Evolutionary conservation across 1,284 basidiomycete genomes (phyloP), one percentile per base, ranked within the genome.

Genomic region (Ganoderma meredithae): DNA sequence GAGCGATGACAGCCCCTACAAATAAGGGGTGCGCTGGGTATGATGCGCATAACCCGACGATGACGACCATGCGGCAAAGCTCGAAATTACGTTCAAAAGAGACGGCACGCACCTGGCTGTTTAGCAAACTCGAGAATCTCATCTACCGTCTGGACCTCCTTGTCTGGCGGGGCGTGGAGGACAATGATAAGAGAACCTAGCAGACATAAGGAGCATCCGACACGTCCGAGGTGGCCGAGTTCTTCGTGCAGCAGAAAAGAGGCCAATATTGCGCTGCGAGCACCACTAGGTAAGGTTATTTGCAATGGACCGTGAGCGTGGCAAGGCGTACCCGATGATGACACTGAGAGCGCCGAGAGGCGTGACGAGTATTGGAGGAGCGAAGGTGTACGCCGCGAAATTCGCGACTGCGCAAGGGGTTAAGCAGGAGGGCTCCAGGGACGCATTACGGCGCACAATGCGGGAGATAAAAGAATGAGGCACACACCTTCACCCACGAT

Each of bases 321-420:
- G 31, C 3, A 19, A 41, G 47, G 82, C 92, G 70, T 74, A 96
- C 95, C 96, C 98, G 71, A 99, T 95, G 70, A 99, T 89, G n/a
- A 99, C 97, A 80, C 95, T 97, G 66, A 98, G 86, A 13, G 97
- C 97, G 67, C 97, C 97, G 15, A 99, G 84, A 6, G 97, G 97
- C 0, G 97, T 99, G 52, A 99, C 96, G 64, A 99, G 86, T 76
- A 99, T 98, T 72, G 97, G 96, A 66, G 97, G 97, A 0, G 97
- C 97, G 77, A 99, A 99, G 0, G 96, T 95, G 80, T 99, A 99
- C 4, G 98, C 98, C 8, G 97, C 96, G 82, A 99, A 99, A 83
- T 99, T 99, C 74, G 96, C 97, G 67, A 98, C 97, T 98, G 75
- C 13, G 52, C 59, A 15, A 44, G 22, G 17, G 27, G 10, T 60